phyloP scores from a whole-genome alignment of 2,329 filamentous ascomycete species.

The Xylariaceae sp. region DNA sequence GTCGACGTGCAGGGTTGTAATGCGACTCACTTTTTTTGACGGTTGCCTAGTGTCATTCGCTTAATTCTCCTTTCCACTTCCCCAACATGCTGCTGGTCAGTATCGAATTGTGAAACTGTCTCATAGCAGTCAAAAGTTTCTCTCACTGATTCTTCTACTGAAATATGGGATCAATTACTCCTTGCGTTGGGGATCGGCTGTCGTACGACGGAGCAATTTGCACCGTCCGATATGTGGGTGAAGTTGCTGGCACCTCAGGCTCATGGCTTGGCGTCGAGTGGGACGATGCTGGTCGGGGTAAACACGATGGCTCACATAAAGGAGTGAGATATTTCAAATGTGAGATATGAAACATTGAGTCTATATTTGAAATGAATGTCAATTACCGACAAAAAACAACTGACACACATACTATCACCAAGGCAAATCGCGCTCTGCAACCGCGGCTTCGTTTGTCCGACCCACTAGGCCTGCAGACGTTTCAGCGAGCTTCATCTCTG shows the following conservation, averaged over 20 bases:
- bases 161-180: conserved; percentile 33
- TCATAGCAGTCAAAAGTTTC: no score
- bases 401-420: no score
- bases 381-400: conserved; percentile 3
- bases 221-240: conserved; percentile 79
- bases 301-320: conserved; percentile 82
- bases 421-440: conserved; percentile 61
- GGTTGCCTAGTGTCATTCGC: no score
- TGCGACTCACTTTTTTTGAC: no score
- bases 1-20: no score
- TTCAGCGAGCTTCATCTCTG: conserved; percentile 71
- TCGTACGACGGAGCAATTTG: conserved; percentile 75
- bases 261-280: conserved; percentile 94
- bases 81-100: no score
- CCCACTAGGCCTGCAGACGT: conserved; percentile 67
- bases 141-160: background rate
- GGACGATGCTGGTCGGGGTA: conserved; percentile 83
- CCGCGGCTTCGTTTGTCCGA: conserved; percentile 82
- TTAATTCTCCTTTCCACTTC: no score
- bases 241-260: conserved; percentile 70
- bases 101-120: no score
- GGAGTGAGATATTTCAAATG: conserved; percentile 79
- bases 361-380: background rate
- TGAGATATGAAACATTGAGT: conserved; percentile 38
- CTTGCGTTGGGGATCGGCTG: conserved; percentile 66